These are phyloP conservation scores for Plasmodium gallinaceum DNA, from an alignment of 169 alveolate species.

Conservation along the genomic window DNA sequence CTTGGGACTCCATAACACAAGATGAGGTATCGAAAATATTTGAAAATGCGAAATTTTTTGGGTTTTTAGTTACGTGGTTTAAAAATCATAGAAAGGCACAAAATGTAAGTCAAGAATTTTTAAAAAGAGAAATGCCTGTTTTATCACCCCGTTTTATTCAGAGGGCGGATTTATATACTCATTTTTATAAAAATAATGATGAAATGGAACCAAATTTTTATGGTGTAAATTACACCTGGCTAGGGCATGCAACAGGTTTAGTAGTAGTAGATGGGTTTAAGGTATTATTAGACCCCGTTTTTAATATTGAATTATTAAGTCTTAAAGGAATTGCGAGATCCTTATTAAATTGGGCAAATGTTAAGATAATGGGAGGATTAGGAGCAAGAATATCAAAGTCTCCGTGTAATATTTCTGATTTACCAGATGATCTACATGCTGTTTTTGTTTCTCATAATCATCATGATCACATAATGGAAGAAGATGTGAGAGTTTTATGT, in stretches of 20 bases:
- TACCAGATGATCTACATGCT: conserved; percentile 66
- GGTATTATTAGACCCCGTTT: conserved; percentile 68
- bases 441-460: conserved; percentile 74
- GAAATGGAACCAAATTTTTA: conserved; percentile 49
- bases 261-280: conserved; percentile 49
- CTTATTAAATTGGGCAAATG: conserved; percentile 47
- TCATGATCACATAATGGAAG: conserved; percentile 68
- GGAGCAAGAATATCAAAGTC: conserved; percentile 64
- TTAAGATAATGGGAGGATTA: conserved; percentile 65
- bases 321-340: conserved; percentile 58
- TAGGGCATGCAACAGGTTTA: conserved; percentile 75
- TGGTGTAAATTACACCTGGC: conserved; percentile 67
- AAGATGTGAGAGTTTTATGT: conserved; percentile 56
- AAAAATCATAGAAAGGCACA: conserved; percentile 71
- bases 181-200: conserved; percentile 37
- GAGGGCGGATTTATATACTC: conserved; percentile 40
- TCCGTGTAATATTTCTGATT: conserved; percentile 36
- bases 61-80: conserved; percentile 63
- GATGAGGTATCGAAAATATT: conserved; percentile 48
- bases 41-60: conserved; percentile 63
- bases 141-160: conserved; percentile 45
- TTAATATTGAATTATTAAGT: conserved; percentile 61
- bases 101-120: conserved; percentile 25
- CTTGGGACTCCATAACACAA: conserved; percentile 66
- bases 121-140: conserved; percentile 70